Base-by-base conservation (phyloP, 306 rosid species). In the Lathyrus sativus region DNA sequence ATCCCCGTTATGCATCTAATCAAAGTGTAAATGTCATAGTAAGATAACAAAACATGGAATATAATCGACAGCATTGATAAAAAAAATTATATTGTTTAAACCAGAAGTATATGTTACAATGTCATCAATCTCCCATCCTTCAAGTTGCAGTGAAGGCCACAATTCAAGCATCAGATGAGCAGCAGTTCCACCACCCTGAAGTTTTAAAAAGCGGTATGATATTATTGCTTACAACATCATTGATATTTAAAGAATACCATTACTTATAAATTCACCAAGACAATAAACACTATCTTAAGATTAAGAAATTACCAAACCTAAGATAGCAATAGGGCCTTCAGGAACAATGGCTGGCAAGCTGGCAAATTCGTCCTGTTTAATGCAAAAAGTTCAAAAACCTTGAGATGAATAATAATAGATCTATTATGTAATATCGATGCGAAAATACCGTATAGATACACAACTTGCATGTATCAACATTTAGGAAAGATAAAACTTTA, bases 161-260 rank as follows among this genome's bases (percentile, higher is more conserved):
- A 89, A 80, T 74, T 80, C 86, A 69, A 93, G 97, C 89, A 93
- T 86, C 86, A 93, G 72, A 74, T 84, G 90, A 51, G 97, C 98
- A 74, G 89, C 85, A 69, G 98, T 93, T 74, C 97, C 97, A 67
- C 89, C 98, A 67, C 92, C 98, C 98, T 93, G 90, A 80, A 55
- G 72, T 60, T 59, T 75, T 68, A 46, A 67, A 72, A 72, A 60
- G 66, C 46, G 68, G 65, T 31, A 64, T 28, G 28, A 59, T 35
- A 35, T 35, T 37, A 74, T 35, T 50, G 78, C 51, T 39, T 15
- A 22, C 57, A 65, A 75, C 46, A 37, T 58, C 62, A 67, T 41
- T 19, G 22, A 1, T 19, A 19, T 19, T 19, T 19, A 19, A 19
- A 1, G 22, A 19, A 19, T 19, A 19, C 22, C 61, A 39, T 14